phyloP scores from a whole-genome alignment of 2,329 filamentous ascomycete genomes.

The Microdochium trichocladiopsis region DNA sequence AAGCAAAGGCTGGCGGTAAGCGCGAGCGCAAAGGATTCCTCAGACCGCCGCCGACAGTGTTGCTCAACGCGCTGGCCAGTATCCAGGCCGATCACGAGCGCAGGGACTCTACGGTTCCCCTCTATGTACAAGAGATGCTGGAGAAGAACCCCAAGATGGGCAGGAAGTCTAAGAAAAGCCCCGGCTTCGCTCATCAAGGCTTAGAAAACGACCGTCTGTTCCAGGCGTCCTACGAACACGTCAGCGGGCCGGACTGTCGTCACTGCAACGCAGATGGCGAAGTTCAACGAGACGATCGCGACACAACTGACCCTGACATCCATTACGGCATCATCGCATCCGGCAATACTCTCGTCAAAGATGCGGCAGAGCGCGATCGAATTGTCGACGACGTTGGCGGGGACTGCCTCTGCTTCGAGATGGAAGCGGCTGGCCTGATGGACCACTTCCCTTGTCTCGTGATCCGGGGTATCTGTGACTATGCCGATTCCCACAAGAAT shows the following conservation, averaged over 20 bases:
- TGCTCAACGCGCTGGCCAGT: slow-evolving; percentile 2
- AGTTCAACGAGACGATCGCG: not conserved
- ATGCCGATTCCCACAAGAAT: not conserved
- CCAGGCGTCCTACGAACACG: slow-evolving; percentile 3
- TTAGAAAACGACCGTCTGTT: slow-evolving; percentile 6
- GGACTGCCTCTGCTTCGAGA: not conserved
- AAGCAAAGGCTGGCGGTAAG: not conserved
- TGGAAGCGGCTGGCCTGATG: not conserved
- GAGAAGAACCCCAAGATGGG: slow-evolving; percentile 3
- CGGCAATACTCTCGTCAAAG: not conserved
- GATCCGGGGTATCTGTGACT: not conserved
- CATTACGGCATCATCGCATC: slow-evolving; percentile 1
- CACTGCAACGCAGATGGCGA: slow-evolving; percentile 1
- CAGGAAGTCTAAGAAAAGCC: slow-evolving; percentile 1
- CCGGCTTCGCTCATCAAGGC: slow-evolving; percentile 2
- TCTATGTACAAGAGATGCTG: slow-evolving; percentile 3
- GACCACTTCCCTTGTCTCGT: not conserved
- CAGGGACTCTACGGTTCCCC: slow-evolving; percentile 3
- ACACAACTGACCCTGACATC: slow-evolving; percentile 1
- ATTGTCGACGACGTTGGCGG: not conserved
- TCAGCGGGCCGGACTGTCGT: slow-evolving; percentile 3
- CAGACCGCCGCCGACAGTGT: not conserved
- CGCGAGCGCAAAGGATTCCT: slow-evolving; percentile 2
- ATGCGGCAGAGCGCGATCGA: not conserved
- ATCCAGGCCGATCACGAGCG: slow-evolving; percentile 3